Percentiles rank a stretch among this genome's conserved stretches.
Evolutionary conservation across 352 stramenopile genomes (phyloP).

Genomic region (Aphanomyces stellatus): DNA sequence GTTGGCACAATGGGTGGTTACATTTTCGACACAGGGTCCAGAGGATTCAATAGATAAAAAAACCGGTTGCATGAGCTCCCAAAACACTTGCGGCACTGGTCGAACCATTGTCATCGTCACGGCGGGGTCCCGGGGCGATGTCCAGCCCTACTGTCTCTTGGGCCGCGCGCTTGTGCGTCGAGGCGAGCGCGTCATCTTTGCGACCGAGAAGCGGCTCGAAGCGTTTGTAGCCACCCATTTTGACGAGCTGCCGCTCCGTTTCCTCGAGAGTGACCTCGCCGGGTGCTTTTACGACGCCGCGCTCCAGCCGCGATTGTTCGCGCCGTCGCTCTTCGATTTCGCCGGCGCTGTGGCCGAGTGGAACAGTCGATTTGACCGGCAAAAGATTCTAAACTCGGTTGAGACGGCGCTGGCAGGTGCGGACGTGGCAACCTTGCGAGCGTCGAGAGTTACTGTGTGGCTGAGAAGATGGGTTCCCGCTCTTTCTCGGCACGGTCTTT

Average conservation of each 20-base stretch:
- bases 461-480: constrained; percentile 11
- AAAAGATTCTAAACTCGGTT: background rate
- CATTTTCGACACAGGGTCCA: too few species aligned
- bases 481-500: background rate
- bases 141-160: constrained; percentile 13
- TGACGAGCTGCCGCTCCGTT: background rate
- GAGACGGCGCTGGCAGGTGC: background rate
- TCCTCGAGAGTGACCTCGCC: background rate
- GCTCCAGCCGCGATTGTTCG: background rate
- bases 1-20: too few species aligned
- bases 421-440: background rate
- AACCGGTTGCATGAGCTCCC: too few species aligned
- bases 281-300: background rate
- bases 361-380: background rate
- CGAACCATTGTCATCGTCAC: background rate
- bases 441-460: background rate
- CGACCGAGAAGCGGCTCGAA: constrained; percentile 8
- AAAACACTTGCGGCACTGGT: too few species aligned
- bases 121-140: constrained; percentile 10
- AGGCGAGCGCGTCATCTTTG: background rate
- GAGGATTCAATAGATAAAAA: too few species aligned
- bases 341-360: background rate
- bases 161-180: background rate
- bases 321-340: background rate
- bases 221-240: constrained; percentile 2